Evolutionary conservation across 768 basidiomycete species (phyloP).

Genomic region (Boletellus sp.): DNA sequence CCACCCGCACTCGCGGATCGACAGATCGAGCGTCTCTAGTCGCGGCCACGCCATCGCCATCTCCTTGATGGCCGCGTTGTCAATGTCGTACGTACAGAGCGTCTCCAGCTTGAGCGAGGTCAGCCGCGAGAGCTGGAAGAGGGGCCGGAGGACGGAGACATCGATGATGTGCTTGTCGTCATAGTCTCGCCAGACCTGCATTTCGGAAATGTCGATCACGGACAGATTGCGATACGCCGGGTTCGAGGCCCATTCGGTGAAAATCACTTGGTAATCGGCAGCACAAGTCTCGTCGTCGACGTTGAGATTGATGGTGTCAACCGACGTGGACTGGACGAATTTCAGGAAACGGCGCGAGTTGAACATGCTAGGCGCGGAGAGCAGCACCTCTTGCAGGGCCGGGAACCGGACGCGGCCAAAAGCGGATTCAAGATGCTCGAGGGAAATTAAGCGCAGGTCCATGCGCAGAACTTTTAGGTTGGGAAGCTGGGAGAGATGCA

Average conservation of each 20-base stretch:
- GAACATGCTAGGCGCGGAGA: slow-evolving; percentile 24
- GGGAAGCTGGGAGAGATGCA: slow-evolving; percentile 20
- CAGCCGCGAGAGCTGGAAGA: slow-evolving; percentile 22
- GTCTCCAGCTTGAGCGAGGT: slow-evolving; percentile 26
- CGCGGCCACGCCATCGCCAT: slow-evolving; percentile 27
- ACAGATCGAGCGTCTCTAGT: slow-evolving; percentile 27
- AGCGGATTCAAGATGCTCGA: slow-evolving; percentile 19
- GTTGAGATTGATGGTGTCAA: slow-evolving; percentile 33
- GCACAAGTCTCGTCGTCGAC: slow-evolving; percentile 30
- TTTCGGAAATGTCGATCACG: slow-evolving; percentile 27
- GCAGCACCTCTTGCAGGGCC: slow-evolving; percentile 19
- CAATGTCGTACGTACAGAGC: slow-evolving; percentile 25
- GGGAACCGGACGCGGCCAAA: slow-evolving; percentile 15
- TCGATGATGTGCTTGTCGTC: slow-evolving; percentile 31
- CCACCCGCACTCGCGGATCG: slow-evolving; percentile 30
- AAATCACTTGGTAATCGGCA: slow-evolving; percentile 21
- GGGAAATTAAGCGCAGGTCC: slow-evolving; percentile 24
- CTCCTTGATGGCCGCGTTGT: slow-evolving; percentile 22
- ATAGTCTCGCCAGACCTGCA: slow-evolving; percentile 29
- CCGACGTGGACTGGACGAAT: slow-evolving; percentile 24
- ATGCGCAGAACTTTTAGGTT: slow-evolving; percentile 24
- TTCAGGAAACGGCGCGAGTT: slow-evolving; percentile 22
- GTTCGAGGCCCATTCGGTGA: slow-evolving; percentile 21
- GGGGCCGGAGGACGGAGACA: slow-evolving; percentile 21
- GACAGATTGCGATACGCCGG: slow-evolving; percentile 24